Base-by-base conservation (phyloP, 106 monocot genomes). In the Agapanthus africanus region DNA sequence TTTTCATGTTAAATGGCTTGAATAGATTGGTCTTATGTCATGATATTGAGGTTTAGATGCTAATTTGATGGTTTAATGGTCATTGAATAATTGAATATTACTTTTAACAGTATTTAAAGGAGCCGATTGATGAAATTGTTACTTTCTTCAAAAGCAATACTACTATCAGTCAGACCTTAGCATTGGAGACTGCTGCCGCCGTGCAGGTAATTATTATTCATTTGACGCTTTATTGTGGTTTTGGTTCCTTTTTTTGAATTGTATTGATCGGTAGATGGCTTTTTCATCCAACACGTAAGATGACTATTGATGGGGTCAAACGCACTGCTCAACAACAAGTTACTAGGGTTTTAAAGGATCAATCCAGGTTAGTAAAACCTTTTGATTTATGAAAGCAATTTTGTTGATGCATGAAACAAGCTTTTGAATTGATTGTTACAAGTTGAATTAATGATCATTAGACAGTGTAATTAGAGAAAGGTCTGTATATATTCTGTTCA, bases 271-370 rank as follows among this genome's bases (percentile, higher is more conserved):
- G 18, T 57, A 68, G 27, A 41, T 59, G 40, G 4, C 35, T 75
- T 66, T 74, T 65, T 18, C 9, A 37, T 80, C 60, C 4, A 19
- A 66, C 73, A 22, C 80, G 51, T 50, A 19, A 99, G 99, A 87
- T 89, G 88, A 99, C 99, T 30, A 77, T 99, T 44, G 93, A 93
- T 83, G 99, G 75, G 70, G 99, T 99, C 52, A 92, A 77, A 72
- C 86, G 93, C 34, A 85, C 90, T 69, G 99, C 99, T 71, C 99
- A 90, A 70, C 73, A 87, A 40, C 87, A 93, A 77, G 82, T 93
- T 44, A 75, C 87, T 9, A 63, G 72, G 51, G 99, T 78, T 59
- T 70, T 99, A 63, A 93, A 87, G 73, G 90, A 93, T 44, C 66
- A 85, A 63, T 68, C 93, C 65, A 99, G 92, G 99, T 99, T 83